Evolutionary conservation across 2,329 filamentous ascomycete genomes (phyloP), one percentile per base, ranked within the genome.

Genomic region (Cytospora piceicola): DNA sequence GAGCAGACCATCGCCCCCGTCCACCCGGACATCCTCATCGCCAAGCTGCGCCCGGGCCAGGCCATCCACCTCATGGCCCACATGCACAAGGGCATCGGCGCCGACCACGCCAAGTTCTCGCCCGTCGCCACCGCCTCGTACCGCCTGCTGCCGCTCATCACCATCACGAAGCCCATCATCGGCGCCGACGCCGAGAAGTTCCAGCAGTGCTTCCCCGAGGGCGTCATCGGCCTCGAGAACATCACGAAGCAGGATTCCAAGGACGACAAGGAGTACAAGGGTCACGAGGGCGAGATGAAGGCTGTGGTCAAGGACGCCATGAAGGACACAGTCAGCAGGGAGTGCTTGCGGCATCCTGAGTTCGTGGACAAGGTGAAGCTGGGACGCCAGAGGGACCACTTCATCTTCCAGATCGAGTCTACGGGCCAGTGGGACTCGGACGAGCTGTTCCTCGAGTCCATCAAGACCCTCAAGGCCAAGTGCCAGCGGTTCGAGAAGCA

Each of bases 341-440:
- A 99, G 80, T 95, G 91, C 74, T 79, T 99, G 74, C 88, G 95
- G 58, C 94, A 99, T 76, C 84, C 89, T 30, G 95, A 98, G 79
- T 98, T 99, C 80, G 88, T 95, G 78, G 92, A 89, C 75, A 99
- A 97, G 82, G 95, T 99, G 69, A 94, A 93, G 82, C 86, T 99
- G 36, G 95, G 95, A 53, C 85, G 96, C 63, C 83, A 93, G 72
- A 85, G 93, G 70, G 95, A 99, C 77, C 96, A 99, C 80, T 99
- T 99, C 78, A 98, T 99, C 78, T 99, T 95, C 83, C 90, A 88
- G 63, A 85, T 99, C 42, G 95, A 99, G 83, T 97, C 94, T 81
- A 90, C 93, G 0, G 96, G 95, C 7, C 95, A 99, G 80, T 96
- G 93, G 82, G 90, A 95, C 66, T 97, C 93, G 75, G 94, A 98